These are phyloP conservation scores for Akanthomyces uredinophilus DNA, from an alignment of 2,329 filamentous ascomycete species.

Conservation along the genomic window DNA sequence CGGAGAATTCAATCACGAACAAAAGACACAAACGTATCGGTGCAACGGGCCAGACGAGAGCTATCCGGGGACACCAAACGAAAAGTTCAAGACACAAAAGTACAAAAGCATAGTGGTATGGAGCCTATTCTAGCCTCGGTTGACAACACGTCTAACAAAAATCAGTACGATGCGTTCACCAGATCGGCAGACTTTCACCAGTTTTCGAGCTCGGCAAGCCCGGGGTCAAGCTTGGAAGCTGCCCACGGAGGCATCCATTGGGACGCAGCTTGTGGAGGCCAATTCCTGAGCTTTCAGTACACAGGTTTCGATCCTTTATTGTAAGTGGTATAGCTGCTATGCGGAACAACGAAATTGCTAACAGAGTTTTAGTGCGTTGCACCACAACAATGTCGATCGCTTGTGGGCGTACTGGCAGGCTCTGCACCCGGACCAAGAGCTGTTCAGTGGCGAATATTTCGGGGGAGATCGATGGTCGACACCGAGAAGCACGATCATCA, in stretches of 20 bases:
- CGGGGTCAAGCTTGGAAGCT: slow-evolving; percentile 37
- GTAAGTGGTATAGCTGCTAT: slow-evolving; percentile 23
- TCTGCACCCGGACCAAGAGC: slow-evolving; percentile 31
- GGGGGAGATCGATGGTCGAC: slow-evolving; percentile 37
- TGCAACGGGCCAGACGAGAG: slow-evolving; percentile 30
- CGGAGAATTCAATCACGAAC: slow-evolving; percentile 27
- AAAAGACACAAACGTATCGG: slow-evolving; percentile 35
- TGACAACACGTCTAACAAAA: slow-evolving; percentile 12
- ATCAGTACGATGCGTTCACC: slow-evolving; percentile 39
- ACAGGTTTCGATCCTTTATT: slow-evolving; percentile 44
- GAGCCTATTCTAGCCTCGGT: neutral
- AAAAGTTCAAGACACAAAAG: slow-evolving; percentile 25
- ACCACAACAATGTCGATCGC: slow-evolving; percentile 57
- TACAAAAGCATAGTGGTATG: slow-evolving; percentile 40
- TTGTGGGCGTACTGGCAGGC: slow-evolving; percentile 54
- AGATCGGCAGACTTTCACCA: slow-evolving; percentile 30
- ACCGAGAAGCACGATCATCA: slow-evolving; percentile 34
- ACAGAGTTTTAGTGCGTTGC: slow-evolving; percentile 32
- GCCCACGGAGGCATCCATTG: slow-evolving; percentile 40
- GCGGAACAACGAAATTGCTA: neutral
- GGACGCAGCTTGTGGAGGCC: slow-evolving; percentile 35
- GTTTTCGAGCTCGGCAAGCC: slow-evolving; percentile 30
- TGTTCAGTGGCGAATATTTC: slow-evolving; percentile 32
- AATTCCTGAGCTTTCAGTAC: slow-evolving; percentile 36
- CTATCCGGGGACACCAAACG: slow-evolving; percentile 37